Percentiles rank a stretch among this genome's conserved stretches.
These are phyloP conservation scores for Aspergillus coremiiformis DNA, from an alignment of 495 filamentous ascomycete genomes.

Conservation along the genomic window DNA sequence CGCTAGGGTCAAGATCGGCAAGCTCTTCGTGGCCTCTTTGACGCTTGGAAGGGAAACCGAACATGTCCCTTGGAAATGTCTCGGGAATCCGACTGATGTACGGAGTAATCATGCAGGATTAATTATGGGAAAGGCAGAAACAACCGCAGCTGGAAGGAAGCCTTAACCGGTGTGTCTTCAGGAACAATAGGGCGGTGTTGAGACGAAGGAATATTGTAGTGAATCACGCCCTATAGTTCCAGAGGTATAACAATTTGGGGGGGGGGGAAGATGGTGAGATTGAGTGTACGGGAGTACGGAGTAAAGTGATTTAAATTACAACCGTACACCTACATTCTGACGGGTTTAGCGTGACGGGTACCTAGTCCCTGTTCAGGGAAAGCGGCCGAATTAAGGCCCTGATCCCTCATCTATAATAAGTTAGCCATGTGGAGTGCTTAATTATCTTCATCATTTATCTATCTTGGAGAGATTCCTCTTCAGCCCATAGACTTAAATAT, in stretches of 20 bases:
- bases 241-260: too few relatives aligned
- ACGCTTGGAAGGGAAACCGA: slow-evolving; percentile 15
- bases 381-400: neutral
- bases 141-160: too few relatives aligned
- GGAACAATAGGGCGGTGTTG: too few relatives aligned
- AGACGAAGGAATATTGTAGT: too few relatives aligned
- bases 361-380: neutral
- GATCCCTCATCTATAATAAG: neutral
- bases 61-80: slow-evolving; percentile 15
- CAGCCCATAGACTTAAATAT: too few relatives aligned
- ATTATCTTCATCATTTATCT: neutral
- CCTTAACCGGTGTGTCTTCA: too few relatives aligned
- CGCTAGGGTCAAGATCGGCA: slow-evolving; percentile 5
- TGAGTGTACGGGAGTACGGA: neutral
- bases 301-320: neutral
- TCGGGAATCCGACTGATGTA: too few relatives aligned
- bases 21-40: slow-evolving; percentile 18
- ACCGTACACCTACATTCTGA: neutral
- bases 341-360: neutral
- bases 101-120: too few relatives aligned
- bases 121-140: too few relatives aligned
- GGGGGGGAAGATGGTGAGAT: neutral
- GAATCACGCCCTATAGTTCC: too few relatives aligned
- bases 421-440: neutral
- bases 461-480: too few relatives aligned